Conservation (phyloP, 106 monocot species). For the Phalaenopsis equestris region DNA sequence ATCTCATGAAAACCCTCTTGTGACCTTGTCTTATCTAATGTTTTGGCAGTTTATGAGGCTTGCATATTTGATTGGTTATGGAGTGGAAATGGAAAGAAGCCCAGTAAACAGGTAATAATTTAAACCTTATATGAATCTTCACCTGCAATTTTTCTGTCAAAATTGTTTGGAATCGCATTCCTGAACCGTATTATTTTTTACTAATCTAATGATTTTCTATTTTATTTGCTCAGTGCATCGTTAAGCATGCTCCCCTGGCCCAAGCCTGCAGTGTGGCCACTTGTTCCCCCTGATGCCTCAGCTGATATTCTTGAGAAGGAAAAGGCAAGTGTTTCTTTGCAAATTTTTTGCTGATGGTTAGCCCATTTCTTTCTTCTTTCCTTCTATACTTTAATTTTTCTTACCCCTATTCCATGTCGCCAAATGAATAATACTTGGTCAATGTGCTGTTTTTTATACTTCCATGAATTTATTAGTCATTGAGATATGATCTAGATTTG, state of each 20-base stretch:
- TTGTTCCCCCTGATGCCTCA: slow-evolving; percentile 68
- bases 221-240: slow-evolving; percentile 59
- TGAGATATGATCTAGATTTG: not conserved
- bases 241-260: slow-evolving; percentile 99
- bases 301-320: slow-evolving; percentile 70
- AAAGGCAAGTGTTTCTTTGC: slow-evolving; percentile 49
- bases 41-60: slow-evolving; percentile 86
- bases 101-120: slow-evolving; percentile 72
- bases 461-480: not conserved
- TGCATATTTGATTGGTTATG: slow-evolving; percentile 92
- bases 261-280: slow-evolving; percentile 87
- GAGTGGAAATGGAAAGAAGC: slow-evolving; percentile 77
- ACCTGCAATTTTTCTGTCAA: not conserved
- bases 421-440: not conserved
- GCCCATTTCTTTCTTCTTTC: not conserved
- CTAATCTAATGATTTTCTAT: not conserved
- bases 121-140: not conserved
- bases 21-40: not conserved
- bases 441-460: not conserved
- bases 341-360: not conserved
- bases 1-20: not conserved
- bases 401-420: not conserved
- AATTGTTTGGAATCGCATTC: not conserved
- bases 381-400: not conserved
- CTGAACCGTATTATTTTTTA: not conserved